phyloP scores from a whole-genome alignment of 2,329 filamentous ascomycete species.

The Ilyonectria destructans region DNA sequence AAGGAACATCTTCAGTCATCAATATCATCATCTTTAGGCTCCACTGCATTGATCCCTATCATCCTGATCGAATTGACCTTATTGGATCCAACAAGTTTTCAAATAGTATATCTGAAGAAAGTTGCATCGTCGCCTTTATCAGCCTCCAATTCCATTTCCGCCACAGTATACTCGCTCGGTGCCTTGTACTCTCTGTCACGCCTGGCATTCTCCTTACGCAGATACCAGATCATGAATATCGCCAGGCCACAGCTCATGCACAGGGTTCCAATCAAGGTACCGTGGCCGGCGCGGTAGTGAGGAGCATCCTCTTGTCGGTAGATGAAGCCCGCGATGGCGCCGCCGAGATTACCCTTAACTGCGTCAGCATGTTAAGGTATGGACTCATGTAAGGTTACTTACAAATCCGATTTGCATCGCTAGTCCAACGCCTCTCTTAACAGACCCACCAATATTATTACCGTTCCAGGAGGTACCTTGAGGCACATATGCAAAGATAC shows the following conservation, averaged over 20 bases:
- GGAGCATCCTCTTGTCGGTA: conserved; percentile 61
- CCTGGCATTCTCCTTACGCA: conserved; percentile 69
- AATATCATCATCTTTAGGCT: too few relatives aligned
- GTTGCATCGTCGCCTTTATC: conserved; percentile 71
- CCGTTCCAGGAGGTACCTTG: conserved; percentile 71
- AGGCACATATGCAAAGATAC: conserved; percentile 68
- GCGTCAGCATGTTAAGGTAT: conserved; percentile 25
- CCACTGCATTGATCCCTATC: too few relatives aligned
- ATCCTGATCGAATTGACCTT: too few relatives aligned
- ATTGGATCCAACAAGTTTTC: conserved; percentile 30
- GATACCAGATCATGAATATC: conserved; percentile 71
- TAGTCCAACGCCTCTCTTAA: conserved; percentile 70
- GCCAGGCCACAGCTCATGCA: conserved; percentile 68
- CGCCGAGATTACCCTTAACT: conserved; percentile 54
- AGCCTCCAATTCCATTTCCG: conserved; percentile 67
- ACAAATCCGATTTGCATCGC: conserved; percentile 68
- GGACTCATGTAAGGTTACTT: conserved; percentile 34
- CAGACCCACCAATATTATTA: conserved; percentile 70
- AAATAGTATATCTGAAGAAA: conserved; percentile 69
- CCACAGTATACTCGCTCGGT: conserved; percentile 65
- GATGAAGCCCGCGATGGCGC: conserved; percentile 53
- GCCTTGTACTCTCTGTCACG: conserved; percentile 65
- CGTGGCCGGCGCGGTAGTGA: conserved; percentile 72
- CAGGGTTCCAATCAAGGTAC: conserved; percentile 70
- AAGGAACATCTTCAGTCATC: too few relatives aligned